phyloP scores from a whole-genome alignment of 2,329 filamentous ascomycete genomes.

The Lachnellula occidentalis region DNA sequence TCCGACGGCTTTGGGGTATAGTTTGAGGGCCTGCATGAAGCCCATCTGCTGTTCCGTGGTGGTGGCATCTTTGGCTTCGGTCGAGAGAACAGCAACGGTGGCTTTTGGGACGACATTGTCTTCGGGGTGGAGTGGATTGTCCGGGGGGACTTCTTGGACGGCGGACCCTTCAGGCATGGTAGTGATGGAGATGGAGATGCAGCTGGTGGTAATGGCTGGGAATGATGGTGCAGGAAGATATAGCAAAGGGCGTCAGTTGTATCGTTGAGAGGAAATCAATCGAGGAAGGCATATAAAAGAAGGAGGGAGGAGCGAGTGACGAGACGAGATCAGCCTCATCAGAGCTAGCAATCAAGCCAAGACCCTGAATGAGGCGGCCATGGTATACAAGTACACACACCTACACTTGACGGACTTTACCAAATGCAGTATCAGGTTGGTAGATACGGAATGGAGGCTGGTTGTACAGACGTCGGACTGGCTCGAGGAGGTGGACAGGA shows the following conservation, averaged over 20 bases:
- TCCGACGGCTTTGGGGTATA: slow-evolving; percentile 20
- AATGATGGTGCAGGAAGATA: neutral
- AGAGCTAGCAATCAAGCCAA: too few species aligned
- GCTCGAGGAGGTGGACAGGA: too few species aligned
- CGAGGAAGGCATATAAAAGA: too few species aligned
- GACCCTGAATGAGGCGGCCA: too few species aligned
- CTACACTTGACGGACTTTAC: too few species aligned
- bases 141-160: neutral
- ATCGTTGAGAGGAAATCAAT: neutral
- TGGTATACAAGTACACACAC: too few species aligned
- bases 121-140: neutral
- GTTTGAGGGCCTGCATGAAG: slow-evolving; percentile 12
- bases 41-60: slow-evolving; percentile 17
- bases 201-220: neutral
- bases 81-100: slow-evolving; percentile 1
- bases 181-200: neutral
- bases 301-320: too few species aligned
- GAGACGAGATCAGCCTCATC: too few species aligned
- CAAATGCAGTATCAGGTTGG: too few species aligned
- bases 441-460: too few species aligned
- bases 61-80: slow-evolving; percentile 16
- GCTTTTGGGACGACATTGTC: slow-evolving; percentile 1
- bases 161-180: neutral
- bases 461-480: too few species aligned
- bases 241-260: neutral